These are phyloP conservation scores for Decorospora gaudefroyi DNA, from an alignment of 2,329 filamentous ascomycete species.

Conservation along the genomic window DNA sequence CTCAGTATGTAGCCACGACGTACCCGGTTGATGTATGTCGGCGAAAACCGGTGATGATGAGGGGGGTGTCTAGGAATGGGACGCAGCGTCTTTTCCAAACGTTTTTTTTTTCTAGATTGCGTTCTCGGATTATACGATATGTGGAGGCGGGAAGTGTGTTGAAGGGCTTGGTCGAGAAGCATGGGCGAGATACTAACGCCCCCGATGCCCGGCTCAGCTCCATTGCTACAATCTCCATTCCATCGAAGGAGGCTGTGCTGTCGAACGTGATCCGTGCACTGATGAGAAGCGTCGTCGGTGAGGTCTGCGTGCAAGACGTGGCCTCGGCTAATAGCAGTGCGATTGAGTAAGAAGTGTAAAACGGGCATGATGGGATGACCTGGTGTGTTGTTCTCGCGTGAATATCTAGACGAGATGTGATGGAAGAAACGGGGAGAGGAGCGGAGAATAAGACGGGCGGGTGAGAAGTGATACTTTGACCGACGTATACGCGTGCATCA, in stretches of 20 bases:
- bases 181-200: conserved; percentile 41
- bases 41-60: conserved; percentile 41
- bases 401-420: too few species aligned
- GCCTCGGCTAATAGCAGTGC: not conserved
- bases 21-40: conserved; percentile 42
- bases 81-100: conserved; percentile 40
- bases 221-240: conserved; percentile 27
- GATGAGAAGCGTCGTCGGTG: not conserved
- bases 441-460: too few species aligned
- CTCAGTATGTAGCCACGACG: conserved; percentile 38
- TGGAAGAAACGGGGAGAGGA: too few species aligned
- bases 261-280: conserved; percentile 37
- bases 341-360: not conserved
- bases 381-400: too few species aligned
- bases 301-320: too few species aligned
- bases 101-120: conserved; percentile 32
- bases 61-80: conserved; percentile 38
- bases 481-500: too few species aligned
- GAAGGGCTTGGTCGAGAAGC: conserved; percentile 39
- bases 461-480: too few species aligned
- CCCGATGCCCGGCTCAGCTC: conserved; percentile 40
- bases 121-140: conserved; percentile 33
- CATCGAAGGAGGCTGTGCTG: conserved; percentile 24
- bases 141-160: conserved; percentile 27
- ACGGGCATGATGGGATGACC: not conserved